Evolutionary conservation across 2,329 filamentous ascomycete species (phyloP).

Genomic region (Mariannaea sp.): DNA sequence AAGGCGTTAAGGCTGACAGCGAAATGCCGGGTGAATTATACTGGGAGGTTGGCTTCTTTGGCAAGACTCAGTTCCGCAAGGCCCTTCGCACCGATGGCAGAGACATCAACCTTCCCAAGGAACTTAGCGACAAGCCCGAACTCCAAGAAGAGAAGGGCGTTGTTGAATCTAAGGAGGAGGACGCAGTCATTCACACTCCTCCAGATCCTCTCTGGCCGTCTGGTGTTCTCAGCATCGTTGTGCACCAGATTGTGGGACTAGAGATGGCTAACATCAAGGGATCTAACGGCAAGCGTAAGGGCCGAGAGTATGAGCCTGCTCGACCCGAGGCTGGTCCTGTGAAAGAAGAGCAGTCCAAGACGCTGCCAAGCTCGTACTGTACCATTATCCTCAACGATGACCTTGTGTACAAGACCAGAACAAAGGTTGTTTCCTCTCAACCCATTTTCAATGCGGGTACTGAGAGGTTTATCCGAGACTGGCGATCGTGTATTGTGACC

Average conservation of each 20-base stretch:
- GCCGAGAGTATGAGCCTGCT: constrained; percentile 86
- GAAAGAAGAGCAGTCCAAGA: constrained; percentile 79
- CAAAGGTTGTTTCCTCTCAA: constrained; percentile 91
- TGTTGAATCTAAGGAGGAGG: constrained; percentile 71
- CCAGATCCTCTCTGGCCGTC: constrained; percentile 97
- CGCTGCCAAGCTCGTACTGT: constrained; percentile 89
- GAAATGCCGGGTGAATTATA: constrained; percentile 92
- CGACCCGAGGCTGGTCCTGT: constrained; percentile 80
- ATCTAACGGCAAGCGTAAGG: constrained; percentile 78
- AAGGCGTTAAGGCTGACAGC: constrained; percentile 80
- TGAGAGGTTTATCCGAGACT: constrained; percentile 90
- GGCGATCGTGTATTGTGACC: constrained; percentile 85
- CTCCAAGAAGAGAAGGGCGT: constrained; percentile 85
- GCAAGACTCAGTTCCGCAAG: constrained; percentile 84
- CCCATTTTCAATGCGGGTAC: constrained; percentile 98
- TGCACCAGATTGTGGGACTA: constrained; percentile 95
- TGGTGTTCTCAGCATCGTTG: constrained; percentile 81
- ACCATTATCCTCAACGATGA: constrained; percentile 91
- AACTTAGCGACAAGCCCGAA: constrained; percentile 73
- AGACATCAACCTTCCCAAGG: constrained; percentile 74
- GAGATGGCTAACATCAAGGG: constrained; percentile 92
- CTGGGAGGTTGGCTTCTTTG: constrained; percentile 96
- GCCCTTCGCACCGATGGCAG: constrained; percentile 87
- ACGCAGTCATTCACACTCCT: constrained; percentile 86
- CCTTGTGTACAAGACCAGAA: constrained; percentile 88